Conservation (phyloP, 306 rosid genomes). For the Pyrus pyrifolia region DNA sequence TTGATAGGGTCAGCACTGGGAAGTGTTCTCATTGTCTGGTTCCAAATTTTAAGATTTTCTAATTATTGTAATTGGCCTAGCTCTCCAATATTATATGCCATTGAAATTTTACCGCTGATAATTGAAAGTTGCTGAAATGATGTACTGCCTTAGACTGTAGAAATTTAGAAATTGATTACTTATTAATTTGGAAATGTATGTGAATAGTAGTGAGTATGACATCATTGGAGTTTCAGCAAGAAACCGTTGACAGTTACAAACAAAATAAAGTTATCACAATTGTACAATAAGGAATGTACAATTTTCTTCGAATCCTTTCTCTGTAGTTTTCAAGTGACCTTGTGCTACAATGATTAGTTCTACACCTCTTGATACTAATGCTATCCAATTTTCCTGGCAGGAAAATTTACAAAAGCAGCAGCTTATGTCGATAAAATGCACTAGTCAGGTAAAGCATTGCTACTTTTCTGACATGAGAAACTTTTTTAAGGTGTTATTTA, state of each 20-base stretch:
- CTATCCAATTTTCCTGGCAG: conserved; percentile 24
- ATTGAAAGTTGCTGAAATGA: background rate
- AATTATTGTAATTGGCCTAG: background rate
- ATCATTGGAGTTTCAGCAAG: background rate
- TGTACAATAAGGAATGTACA: background rate
- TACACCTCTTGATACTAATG: background rate
- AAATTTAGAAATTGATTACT: background rate
- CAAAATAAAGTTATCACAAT: background rate
- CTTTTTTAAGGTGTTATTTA: background rate
- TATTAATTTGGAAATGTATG: background rate
- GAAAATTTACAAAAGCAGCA: conserved; percentile 76
- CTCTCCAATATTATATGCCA: background rate
- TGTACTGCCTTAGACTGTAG: background rate
- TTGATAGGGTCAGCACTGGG: background rate
- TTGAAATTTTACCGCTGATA: background rate
- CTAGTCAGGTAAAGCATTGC: conserved; percentile 58
- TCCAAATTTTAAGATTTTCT: background rate
- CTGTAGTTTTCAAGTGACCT: background rate
- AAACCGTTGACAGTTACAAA: background rate
- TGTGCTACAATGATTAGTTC: background rate
- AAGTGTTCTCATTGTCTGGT: background rate
- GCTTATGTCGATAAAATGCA: conserved; percentile 57
- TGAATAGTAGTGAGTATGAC: background rate
- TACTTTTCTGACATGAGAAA: background rate
- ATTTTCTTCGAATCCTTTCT: background rate